Evolutionary conservation across 2,329 filamentous ascomycete genomes (phyloP).

Genomic region (Teratosphaeria viscida): DNA sequence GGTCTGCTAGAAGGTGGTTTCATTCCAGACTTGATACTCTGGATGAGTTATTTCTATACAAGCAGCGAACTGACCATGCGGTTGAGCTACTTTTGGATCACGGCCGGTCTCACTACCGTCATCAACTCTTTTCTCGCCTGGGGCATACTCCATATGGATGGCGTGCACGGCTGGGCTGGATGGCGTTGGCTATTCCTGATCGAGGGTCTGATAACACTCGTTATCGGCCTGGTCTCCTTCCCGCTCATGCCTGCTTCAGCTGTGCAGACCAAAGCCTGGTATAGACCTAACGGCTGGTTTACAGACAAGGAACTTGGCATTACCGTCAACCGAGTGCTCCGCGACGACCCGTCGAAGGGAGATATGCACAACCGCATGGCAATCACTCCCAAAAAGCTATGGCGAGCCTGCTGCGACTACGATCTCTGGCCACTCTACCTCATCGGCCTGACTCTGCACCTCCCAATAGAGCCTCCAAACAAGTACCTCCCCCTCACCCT

Average conservation of each 20-base stretch:
- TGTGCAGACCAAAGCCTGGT: conserved; percentile 50
- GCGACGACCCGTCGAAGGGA: conserved; percentile 53
- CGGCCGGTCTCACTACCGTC: conserved; percentile 45
- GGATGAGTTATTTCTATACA: conserved; percentile 67
- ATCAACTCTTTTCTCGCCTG: conserved; percentile 28
- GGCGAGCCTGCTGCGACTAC: conserved; percentile 42
- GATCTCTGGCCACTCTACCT: conserved; percentile 49
- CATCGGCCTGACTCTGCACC: conserved; percentile 35
- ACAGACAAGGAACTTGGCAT: conserved; percentile 51
- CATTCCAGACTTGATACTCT: conserved; percentile 54
- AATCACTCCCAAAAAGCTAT: conserved; percentile 38
- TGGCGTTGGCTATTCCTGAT: conserved; percentile 46
- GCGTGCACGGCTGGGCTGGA: conserved; percentile 28
- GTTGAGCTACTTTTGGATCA: conserved; percentile 59
- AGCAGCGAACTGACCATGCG: conserved; percentile 57
- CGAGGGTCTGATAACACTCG: conserved; percentile 31
- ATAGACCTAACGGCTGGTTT: conserved; percentile 57
- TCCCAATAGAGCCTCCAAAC: conserved; percentile 28
- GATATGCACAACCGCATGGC: conserved; percentile 52
- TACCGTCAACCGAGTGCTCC: conserved; percentile 52
- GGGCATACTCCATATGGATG: conserved; percentile 30
- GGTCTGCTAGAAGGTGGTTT: conserved; percentile 40
- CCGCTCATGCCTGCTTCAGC: conserved; percentile 49
- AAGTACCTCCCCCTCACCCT: conserved; percentile 32
- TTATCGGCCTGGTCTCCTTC: conserved; percentile 30